Base-by-base conservation (phyloP, 2,329 filamentous ascomycete species). In the Meredithiella fracta region DNA sequence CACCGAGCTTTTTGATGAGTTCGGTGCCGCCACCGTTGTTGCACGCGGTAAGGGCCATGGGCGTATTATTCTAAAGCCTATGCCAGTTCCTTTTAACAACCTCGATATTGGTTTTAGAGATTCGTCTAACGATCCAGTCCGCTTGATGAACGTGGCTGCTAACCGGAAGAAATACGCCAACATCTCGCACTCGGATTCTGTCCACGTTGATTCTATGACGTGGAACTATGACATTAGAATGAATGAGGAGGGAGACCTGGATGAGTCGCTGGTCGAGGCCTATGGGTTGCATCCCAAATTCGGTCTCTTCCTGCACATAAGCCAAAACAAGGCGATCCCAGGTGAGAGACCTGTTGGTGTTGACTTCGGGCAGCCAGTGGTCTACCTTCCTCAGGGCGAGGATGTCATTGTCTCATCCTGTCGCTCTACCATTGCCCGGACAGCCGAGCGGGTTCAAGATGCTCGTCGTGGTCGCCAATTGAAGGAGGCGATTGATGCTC, bases 51-150 rank as follows among this genome's bases (percentile, higher is more conserved):
- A 67, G 67, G 59, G 69, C 25, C 72, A 73, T 62, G 79, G 77
- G 61, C 76, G 74, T 25, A 72, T 79, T 56, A 71, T 80, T 62
- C 66, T 78, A 47, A 64, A 64, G 3, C 76, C 76, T 9, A 67
- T 67, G 5, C 60, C 70, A 0, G 75, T 74, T 59, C 66, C 70
- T 53, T 79, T 72, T 56, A 69, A 75, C 38, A 67, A 73, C 7
- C 68, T 72, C 57, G 76, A 80, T 62, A 80, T 81, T 59, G 78
- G 78, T 14, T 80, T 78, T 64, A 72, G 75, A 22, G 78, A 80
- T 61, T 77, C 75, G 3, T 72, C 72, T 59, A 80, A 80, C 58
- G 75, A 77, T 60, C 71, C 73, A 29, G 70, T 70, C 58, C 74
- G 76, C 57, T 40, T 54, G 17, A 34, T 47, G 9, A 56, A 52